Base-by-base conservation (phyloP, 164 flowering plant genomes). In the Stephania yunnanensis region DNA sequence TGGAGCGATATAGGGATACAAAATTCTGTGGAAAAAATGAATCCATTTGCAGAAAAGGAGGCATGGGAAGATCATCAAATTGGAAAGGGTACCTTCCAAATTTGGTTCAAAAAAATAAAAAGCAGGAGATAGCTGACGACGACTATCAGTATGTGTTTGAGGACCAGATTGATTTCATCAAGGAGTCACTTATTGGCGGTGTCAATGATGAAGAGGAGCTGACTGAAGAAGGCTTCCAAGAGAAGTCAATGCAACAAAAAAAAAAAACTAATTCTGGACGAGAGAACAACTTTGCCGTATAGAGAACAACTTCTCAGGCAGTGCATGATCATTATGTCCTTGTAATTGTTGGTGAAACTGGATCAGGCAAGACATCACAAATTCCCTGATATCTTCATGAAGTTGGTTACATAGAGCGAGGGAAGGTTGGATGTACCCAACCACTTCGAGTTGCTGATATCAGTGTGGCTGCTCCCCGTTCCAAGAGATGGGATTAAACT, bases 401-500 rank as follows among this genome's bases (percentile, higher is more conserved):
- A 83, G 93, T 92, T 79, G 99, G 98, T n/a, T 95, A 91, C 80
- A 93, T 96, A 29, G 90, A 89, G 80, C 86, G 81, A 70, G 99
- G 99, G 78, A 93, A 84, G 96, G 97, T 95, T 84, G 97, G 92
- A 76, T 95, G 99, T 78, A 95, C 97, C 70, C 99, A 95, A 81
- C 99, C 98, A 46, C 91, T 97, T 1, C 86, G 99, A 72, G 98
- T 95, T 81, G 99, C 97, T 77, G 99, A 98, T 30, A 93, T 95
- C 98, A 95, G 98, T 82, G 97, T 95, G 79, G 90, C 99, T 85
- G 97, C 97, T 71, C 89, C 98, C 71, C 97, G 93, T 80, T 87
- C 99, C 95, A 95, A 77, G 99, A 95, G 83, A 87, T 96, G 97
- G 99, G 97, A 97, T 93, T 74, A 96, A 96, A 82, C 97, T 96